A percentile compares a stretch with the other conserved stretches of the same genome.
Conservation (phyloP, 805 yeast genomes). For the Cyberlindnera euphorbiiphila region DNA sequence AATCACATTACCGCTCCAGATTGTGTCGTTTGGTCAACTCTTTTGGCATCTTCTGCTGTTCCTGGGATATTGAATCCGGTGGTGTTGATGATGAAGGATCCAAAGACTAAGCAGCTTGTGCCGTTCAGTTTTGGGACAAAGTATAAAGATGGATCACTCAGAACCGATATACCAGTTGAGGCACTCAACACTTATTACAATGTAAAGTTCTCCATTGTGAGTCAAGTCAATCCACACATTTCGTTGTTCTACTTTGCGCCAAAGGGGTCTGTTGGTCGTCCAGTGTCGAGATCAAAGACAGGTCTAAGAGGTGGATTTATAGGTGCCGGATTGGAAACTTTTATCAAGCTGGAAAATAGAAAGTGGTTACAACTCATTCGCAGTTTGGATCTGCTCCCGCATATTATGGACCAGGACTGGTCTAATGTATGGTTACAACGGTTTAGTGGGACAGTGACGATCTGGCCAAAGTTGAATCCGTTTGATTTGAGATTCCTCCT, state of each 20-base stretch:
- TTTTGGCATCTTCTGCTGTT: slow-evolving; percentile 76
- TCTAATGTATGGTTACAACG: slow-evolving; percentile 70
- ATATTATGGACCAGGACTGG: slow-evolving; percentile 74
- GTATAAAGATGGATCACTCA: slow-evolving; percentile 75
- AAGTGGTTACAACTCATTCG: slow-evolving; percentile 72
- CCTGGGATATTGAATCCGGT: slow-evolving; percentile 82
- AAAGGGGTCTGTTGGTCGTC: slow-evolving; percentile 76
- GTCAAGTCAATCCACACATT: slow-evolving; percentile 83
- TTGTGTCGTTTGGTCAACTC: slow-evolving; percentile 77
- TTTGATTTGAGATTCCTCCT: slow-evolving; percentile 60
- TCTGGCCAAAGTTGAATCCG: slow-evolving; percentile 65
- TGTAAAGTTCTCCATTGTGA: slow-evolving; percentile 70
- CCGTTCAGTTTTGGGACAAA: slow-evolving; percentile 70
- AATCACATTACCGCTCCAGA: slow-evolving; percentile 75
- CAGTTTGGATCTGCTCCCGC: slow-evolving; percentile 63
- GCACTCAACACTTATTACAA: slow-evolving; percentile 72
- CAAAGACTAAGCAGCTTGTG: slow-evolving; percentile 34
- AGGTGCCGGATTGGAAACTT: slow-evolving; percentile 66
- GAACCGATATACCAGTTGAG: slow-evolving; percentile 76
- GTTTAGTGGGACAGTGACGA: slow-evolving; percentile 71
- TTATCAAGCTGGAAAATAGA: slow-evolving; percentile 66
- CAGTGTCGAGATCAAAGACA: slow-evolving; percentile 58
- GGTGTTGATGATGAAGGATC: slow-evolving; percentile 66
- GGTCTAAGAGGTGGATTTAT: slow-evolving; percentile 76
- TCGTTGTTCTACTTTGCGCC: slow-evolving; percentile 74